A percentile compares a stretch with the other conserved stretches of the same genome.
Evolutionary conservation across 345 rosid species (phyloP).

Genomic region (Eucalyptus coolabah): DNA sequence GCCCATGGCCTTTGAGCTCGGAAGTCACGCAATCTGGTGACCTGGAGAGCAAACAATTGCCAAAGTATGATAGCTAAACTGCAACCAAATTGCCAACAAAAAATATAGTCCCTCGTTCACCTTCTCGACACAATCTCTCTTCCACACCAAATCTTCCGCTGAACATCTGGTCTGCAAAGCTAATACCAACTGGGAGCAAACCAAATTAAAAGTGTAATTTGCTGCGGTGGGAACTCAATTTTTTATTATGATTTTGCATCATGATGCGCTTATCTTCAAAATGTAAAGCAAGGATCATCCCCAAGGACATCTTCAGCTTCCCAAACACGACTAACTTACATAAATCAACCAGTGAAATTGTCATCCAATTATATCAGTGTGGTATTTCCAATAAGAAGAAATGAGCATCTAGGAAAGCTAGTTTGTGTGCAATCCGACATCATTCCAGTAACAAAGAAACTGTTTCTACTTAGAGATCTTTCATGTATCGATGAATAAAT

Average conservation of each 20-base stretch:
- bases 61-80: no score
- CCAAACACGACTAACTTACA: background rate
- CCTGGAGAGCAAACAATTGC: background rate
- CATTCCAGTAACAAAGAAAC: no score
- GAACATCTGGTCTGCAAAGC: background rate
- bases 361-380: background rate
- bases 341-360: background rate
- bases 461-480: no score
- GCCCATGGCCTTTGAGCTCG: background rate
- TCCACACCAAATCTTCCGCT: background rate
- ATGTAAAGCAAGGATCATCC: background rate
- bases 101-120: background rate
- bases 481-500: accelerated
- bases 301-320: background rate
- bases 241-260: background rate
- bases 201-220: background rate
- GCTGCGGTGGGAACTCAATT: accelerated
- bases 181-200: background rate
- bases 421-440: no score
- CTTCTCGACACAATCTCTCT: background rate
- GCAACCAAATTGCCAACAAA: no score
- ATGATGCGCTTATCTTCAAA: background rate
- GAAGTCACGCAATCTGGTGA: background rate
- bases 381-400: accelerated
- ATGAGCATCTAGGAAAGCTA: no score